A percentile compares a stretch with the other conserved stretches of the same genome.
Evolutionary conservation across 75 land plant genomes (phyloP).

Genomic region (Ceratopteris richardii): DNA sequence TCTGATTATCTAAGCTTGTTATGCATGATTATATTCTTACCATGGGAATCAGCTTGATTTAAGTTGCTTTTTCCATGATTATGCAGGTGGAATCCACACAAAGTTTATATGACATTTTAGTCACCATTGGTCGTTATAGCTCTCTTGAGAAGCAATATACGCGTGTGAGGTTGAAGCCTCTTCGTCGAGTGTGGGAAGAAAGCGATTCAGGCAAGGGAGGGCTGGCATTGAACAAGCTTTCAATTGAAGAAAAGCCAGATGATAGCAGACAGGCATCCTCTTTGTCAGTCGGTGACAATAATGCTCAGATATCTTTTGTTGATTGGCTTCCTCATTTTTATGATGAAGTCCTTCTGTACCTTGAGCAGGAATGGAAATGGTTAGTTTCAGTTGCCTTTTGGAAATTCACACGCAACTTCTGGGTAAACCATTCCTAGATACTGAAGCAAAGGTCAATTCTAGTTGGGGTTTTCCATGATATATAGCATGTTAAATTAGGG

Average conservation of each 20-base stretch:
- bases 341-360: slow-evolving; percentile 82
- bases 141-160: slow-evolving; percentile 73
- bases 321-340: slow-evolving; percentile 92
- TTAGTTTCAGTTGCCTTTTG: slow-evolving; percentile 13
- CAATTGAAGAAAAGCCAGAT: slow-evolving; percentile 32
- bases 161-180: slow-evolving; percentile 59
- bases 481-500: too few species aligned
- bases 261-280: slow-evolving; percentile 30
- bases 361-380: slow-evolving; percentile 99
- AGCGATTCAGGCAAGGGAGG: slow-evolving; percentile 56
- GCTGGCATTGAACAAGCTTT: slow-evolving; percentile 23
- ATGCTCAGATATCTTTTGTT: slow-evolving; percentile 37
- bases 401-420: background rate
- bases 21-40: too few species aligned
- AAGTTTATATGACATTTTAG: slow-evolving; percentile 72
- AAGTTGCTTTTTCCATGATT: background rate
- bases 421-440: background rate
- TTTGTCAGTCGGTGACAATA: slow-evolving; percentile 20
- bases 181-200: slow-evolving; percentile 82
- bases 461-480: too few species aligned
- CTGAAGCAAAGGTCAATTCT: background rate
- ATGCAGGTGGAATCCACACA: slow-evolving; percentile 72
- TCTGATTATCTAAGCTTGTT: too few species aligned
- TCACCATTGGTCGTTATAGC: slow-evolving; percentile 75
- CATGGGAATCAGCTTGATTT: background rate